These are phyloP conservation scores for Ceratocystis huliohia DNA, from an alignment of 2,329 filamentous ascomycete species.

Conservation along the genomic window DNA sequence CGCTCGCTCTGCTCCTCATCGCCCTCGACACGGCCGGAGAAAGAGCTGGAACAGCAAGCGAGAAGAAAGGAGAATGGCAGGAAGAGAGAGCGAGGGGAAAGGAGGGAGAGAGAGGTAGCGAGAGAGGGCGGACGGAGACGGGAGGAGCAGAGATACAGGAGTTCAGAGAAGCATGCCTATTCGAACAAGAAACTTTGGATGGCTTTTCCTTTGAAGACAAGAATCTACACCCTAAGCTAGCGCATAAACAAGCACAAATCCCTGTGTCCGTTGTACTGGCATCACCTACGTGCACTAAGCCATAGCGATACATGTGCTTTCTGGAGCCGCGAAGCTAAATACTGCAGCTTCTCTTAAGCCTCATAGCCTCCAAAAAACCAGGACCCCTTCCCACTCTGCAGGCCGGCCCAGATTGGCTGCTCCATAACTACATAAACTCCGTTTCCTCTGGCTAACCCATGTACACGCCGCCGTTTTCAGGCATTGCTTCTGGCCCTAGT, in stretches of 20 bases:
- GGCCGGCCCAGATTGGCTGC: neutral
- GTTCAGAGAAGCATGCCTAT: too few species aligned
- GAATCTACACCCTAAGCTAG: neutral
- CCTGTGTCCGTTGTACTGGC: too few species aligned
- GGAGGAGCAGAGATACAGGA: neutral
- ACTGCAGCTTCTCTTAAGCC: too few species aligned
- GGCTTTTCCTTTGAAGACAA: neutral
- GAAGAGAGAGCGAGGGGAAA: neutral
- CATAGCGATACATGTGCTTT: too few species aligned
- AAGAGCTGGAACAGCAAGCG: neutral
- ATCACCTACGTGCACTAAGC: too few species aligned
- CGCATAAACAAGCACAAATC: too few species aligned
- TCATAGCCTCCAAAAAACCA: neutral
- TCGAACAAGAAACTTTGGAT: neutral
- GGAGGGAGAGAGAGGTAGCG: neutral
- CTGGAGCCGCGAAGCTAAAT: too few species aligned
- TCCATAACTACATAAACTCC: neutral
- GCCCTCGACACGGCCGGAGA: neutral
- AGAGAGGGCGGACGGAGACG: neutral
- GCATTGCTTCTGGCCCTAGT: neutral
- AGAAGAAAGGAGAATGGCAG: neutral
- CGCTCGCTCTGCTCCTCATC: neutral
- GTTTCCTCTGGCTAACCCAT: neutral
- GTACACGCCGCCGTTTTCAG: neutral
- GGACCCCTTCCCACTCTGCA: neutral